Conservation (phyloP, 2,329 filamentous ascomycete species). For the Penicillium janthinellum region DNA sequence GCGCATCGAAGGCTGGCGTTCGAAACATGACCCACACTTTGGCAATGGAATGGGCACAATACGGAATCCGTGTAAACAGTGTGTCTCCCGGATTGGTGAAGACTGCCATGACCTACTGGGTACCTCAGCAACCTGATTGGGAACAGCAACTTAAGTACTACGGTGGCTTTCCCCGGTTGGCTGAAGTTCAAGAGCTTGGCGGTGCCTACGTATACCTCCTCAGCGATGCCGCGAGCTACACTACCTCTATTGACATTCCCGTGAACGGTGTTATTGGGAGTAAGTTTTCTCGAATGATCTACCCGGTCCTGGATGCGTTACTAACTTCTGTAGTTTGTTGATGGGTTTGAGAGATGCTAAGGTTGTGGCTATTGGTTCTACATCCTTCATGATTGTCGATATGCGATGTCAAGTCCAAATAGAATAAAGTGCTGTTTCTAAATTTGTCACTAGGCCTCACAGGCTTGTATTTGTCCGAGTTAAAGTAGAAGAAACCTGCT, state of each 20-base stretch:
- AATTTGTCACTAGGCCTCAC: too few species aligned
- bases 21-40: conserved; percentile 32
- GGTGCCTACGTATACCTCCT: conserved; percentile 54
- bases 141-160: conserved; percentile 58
- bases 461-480: too few species aligned
- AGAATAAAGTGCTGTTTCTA: too few species aligned
- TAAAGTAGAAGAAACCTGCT: too few species aligned
- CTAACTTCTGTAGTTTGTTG: too few species aligned
- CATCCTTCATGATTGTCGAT: too few species aligned
- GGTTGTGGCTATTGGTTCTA: too few species aligned
- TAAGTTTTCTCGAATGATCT: neutral
- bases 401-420: too few species aligned
- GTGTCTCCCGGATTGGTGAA: conserved; percentile 47
- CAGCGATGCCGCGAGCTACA: conserved; percentile 52
- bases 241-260: conserved; percentile 45
- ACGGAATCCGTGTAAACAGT: conserved; percentile 42
- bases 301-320: too few species aligned
- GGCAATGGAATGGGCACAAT: conserved; percentile 52
- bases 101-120: conserved; percentile 43
- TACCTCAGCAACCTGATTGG: conserved; percentile 54
- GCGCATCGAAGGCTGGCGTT: conserved; percentile 47
- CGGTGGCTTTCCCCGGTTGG: conserved; percentile 55
- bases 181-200: conserved; percentile 54
- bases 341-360: too few species aligned
- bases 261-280: neutral